Conservation (phyloP, 2,329 filamentous ascomycete species). For the Diaporthe aspalathi region DNA sequence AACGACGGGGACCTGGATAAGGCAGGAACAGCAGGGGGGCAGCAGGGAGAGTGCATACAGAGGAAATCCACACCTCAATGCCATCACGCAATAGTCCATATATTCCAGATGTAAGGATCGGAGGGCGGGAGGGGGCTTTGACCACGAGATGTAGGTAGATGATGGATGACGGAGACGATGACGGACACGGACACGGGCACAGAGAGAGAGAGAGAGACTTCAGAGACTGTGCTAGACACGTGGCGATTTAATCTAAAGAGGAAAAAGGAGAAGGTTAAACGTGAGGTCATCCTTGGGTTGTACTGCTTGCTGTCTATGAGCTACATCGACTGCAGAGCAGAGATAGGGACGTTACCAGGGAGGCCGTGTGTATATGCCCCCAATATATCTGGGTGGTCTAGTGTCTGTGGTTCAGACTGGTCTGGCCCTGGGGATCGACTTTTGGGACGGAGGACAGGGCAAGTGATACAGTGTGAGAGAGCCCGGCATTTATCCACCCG, state of each 20-base stretch:
- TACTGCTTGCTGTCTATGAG: no score
- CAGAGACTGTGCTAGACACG: conserved; percentile 20
- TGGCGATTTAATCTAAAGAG: conserved; percentile 10
- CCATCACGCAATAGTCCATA: conserved; percentile 24
- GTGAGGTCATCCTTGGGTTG: conserved; percentile 24
- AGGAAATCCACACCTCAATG: conserved; percentile 14
- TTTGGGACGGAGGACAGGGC: no score
- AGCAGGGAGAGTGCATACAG: not conserved
- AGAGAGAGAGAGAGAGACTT: not conserved
- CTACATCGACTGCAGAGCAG: no score
- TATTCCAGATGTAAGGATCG: conserved; percentile 20
- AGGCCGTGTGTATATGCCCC: no score
- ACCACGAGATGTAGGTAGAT: not conserved
- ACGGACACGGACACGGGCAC: not conserved
- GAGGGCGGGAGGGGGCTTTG: not conserved
- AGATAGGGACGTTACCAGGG: no score
- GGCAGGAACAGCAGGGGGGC: conserved; percentile 21
- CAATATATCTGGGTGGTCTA: not conserved
- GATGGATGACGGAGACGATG: not conserved
- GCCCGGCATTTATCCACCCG: not conserved
- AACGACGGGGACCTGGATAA: conserved; percentile 30
- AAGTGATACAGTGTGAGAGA: not conserved
- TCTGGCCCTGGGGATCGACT: conserved; percentile 1
- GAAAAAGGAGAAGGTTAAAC: not conserved
- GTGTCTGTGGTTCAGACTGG: conserved; percentile 7